These are phyloP conservation scores for Pezicula neosporulosa DNA, from an alignment of 2,329 filamentous ascomycete genomes.

Conservation along the genomic window DNA sequence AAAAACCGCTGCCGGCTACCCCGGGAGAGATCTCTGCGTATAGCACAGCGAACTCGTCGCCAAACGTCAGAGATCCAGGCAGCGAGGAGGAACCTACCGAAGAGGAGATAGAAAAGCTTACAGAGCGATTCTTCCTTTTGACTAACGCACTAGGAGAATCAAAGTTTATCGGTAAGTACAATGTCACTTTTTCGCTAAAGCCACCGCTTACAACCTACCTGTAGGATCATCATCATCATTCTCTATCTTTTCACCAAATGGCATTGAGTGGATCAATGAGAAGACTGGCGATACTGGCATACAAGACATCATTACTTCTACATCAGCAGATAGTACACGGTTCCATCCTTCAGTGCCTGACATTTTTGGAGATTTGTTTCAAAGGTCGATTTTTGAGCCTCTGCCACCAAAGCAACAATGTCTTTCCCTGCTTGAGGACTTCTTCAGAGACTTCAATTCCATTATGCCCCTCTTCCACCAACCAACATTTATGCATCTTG, in stretches of 20 bases:
- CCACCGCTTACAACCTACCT: slow-evolving; percentile 18
- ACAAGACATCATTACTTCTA: slow-evolving; percentile 84
- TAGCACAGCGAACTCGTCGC: slow-evolving; percentile 2
- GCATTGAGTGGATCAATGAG: slow-evolving; percentile 96
- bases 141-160: slow-evolving; percentile 95
- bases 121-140: slow-evolving; percentile 98
- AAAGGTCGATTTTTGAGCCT: slow-evolving; percentile 75
- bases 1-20: too few relatives aligned
- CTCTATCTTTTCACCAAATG: slow-evolving; percentile 97
- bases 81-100: slow-evolving; percentile 39
- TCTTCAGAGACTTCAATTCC: slow-evolving; percentile 98
- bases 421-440: slow-evolving; percentile 84
- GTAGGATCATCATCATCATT: slow-evolving; percentile 93
- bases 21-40: too few relatives aligned
- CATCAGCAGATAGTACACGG: slow-evolving; percentile 87
- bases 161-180: slow-evolving; percentile 77
- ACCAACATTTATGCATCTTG: slow-evolving; percentile 96
- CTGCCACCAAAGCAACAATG: slow-evolving; percentile 86
- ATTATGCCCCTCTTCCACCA: slow-evolving; percentile 98
- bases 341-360: slow-evolving; percentile 98
- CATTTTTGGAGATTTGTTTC: slow-evolving; percentile 89
- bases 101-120: slow-evolving; percentile 79
- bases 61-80: slow-evolving; percentile 31
- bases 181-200: neutral
- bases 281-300: slow-evolving; percentile 94